Base-by-base conservation (phyloP, 2,329 filamentous ascomycete genomes). In the Chrysoporthe puriensis region DNA sequence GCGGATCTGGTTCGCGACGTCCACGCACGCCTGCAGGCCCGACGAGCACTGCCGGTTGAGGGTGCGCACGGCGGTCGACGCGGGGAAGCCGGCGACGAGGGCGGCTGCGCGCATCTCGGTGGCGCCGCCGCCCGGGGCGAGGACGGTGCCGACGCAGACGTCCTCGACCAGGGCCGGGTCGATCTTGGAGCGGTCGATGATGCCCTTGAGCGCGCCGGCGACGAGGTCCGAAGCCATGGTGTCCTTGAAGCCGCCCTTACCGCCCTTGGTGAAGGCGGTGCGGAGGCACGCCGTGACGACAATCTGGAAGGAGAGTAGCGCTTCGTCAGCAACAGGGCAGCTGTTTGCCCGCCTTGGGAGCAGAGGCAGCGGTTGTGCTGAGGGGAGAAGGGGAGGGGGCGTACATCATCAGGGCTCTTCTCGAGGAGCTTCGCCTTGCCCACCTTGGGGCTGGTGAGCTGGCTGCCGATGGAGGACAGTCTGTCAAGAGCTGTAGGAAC, bases 21-120 rank as follows among this genome's bases (percentile, higher is more conserved):
- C 95, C 69, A 96, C 91, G 76, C 93, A 93, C 34, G 96, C 95
- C 81, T 97, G 94, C 42, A 98, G 87, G 64, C 96, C 95, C 50
- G 91, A 94, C 16, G 92, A 96, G 84, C 96, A 99, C 83, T 98
- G 95, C 75, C 96, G 86, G 86, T 98, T 99, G 79, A 97, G 82
- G 68, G 90, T 89, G 82, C 92, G 93, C 67, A 97, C 91, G n/a
- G 94, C 91, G 5, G 94, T 88, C 21, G 88, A 86, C 74, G 92
- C 91, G 56, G 96, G 92, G 84, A 98, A 96, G 58, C 96, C 96
- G 62, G 96, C 96, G 7, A 93, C 93, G 67, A 98, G 85, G 65
- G 91, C 90, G 46, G 96, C 96, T 69, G 94, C 96, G 72, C 96
- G 91, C 89, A 97, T 97, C 83, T 98, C 96, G 59, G 96, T 98